Percentiles rank a stretch among this genome's conserved stretches.
phyloP scores from a whole-genome alignment of 2,329 filamentous ascomycete genomes.

The Blastomyces emzantsi region DNA sequence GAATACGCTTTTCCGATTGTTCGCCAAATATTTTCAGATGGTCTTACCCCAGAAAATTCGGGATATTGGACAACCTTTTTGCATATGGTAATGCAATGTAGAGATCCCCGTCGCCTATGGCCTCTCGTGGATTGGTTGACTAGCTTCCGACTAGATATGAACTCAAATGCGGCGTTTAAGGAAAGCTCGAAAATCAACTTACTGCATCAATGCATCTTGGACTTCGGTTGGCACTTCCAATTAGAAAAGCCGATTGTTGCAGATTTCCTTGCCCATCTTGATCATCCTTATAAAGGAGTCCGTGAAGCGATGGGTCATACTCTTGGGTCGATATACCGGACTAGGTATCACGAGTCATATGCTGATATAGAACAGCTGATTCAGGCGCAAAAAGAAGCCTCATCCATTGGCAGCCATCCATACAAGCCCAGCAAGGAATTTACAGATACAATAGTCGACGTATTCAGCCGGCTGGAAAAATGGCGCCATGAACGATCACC shows the following conservation, averaged over 20 bases:
- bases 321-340: conserved; percentile 79
- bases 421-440: conserved; percentile 74
- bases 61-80: conserved; percentile 93
- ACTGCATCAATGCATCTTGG: conserved; percentile 76
- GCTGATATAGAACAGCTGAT: conserved; percentile 67
- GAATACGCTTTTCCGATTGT: conserved; percentile 83
- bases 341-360: conserved; percentile 90
- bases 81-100: conserved; percentile 76
- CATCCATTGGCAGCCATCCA: conserved; percentile 73
- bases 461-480: conserved; percentile 70
- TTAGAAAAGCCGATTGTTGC: conserved; percentile 78
- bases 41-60: conserved; percentile 86
- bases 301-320: conserved; percentile 90
- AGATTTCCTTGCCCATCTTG: conserved; percentile 81
- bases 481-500: conserved; percentile 80
- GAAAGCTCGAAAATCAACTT: conserved; percentile 94
- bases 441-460: conserved; percentile 56
- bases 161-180: conserved; percentile 95
- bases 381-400: conserved; percentile 65
- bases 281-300: conserved; percentile 97
- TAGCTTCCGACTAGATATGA: conserved; percentile 84
- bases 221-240: conserved; percentile 94
- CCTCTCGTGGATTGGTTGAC: conserved; percentile 77
- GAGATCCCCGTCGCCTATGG: conserved; percentile 79
- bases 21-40: conserved; percentile 77